Conservation (phyloP, 306 rosid species). For the Arachis stenosperma region DNA sequence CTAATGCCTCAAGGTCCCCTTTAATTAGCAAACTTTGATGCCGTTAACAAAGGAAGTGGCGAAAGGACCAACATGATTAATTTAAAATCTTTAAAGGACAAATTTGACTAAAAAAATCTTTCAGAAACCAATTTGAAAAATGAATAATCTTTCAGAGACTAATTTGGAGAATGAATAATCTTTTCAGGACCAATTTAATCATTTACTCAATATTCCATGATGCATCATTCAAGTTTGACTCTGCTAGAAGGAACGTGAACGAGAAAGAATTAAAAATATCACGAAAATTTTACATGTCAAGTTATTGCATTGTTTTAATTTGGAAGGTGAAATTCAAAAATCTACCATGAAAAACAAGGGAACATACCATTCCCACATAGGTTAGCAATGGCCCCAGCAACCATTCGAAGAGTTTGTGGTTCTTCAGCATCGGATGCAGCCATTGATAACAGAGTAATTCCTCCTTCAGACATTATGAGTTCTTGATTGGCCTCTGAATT, state of each 20-base stretch:
- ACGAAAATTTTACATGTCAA: not conserved
- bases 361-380: slow-evolving; percentile 80
- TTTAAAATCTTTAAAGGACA: too few species aligned
- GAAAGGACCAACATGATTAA: too few species aligned
- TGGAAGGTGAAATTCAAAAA: not conserved
- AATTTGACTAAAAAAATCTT: too few species aligned
- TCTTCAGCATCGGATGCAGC: slow-evolving; percentile 89
- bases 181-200: too few species aligned
- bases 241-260: not conserved
- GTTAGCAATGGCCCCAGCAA: slow-evolving; percentile 88
- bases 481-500: slow-evolving; percentile 85
- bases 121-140: too few species aligned
- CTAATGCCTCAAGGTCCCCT: too few species aligned
- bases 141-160: too few species aligned
- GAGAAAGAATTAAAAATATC: not conserved
- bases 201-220: not conserved
- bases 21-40: too few species aligned
- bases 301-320: not conserved
- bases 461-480: slow-evolving; percentile 80
- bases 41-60: too few species aligned
- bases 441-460: slow-evolving; percentile 72
- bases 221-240: not conserved
- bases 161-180: too few species aligned
- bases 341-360: not conserved
- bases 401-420: slow-evolving; percentile 86